A percentile compares a stretch with the other conserved stretches of the same genome.
Evolutionary conservation across 1,139 yeast genomes (phyloP).

Genomic region (Pichia sp.): DNA sequence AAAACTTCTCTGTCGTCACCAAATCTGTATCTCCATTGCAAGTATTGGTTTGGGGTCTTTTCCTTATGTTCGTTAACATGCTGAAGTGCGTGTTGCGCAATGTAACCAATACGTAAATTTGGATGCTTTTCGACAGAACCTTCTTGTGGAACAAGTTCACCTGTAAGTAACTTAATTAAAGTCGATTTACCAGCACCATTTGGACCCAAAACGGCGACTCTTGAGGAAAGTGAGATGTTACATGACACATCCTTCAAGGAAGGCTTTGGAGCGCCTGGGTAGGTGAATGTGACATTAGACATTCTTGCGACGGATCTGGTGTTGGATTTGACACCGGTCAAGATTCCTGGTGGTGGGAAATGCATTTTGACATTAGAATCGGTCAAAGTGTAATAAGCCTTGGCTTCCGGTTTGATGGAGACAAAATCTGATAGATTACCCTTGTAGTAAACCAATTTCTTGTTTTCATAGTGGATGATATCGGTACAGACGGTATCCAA

Average conservation of each 20-base stretch:
- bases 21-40: constrained; percentile 99
- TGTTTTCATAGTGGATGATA: constrained; percentile 92
- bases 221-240: constrained; percentile 81
- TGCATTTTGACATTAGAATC: constrained; percentile 94
- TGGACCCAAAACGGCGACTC: constrained; percentile 97
- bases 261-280: constrained; percentile 86
- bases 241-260: constrained; percentile 75
- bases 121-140: constrained; percentile 98
- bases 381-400: constrained; percentile 90
- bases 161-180: constrained; percentile 91
- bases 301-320: constrained; percentile 94
- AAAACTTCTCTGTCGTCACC: constrained; percentile 98
- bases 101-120: constrained; percentile 94
- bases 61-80: constrained; percentile 97
- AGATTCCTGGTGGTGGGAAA: constrained; percentile 96
- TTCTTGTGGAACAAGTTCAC: constrained; percentile 74
- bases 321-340: constrained; percentile 91
- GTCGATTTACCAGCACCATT: constrained; percentile 99
- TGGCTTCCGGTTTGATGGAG: constrained; percentile 89
- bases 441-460: constrained; percentile 89
- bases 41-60: constrained; percentile 98
- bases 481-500: constrained; percentile 96
- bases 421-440: constrained; percentile 94
- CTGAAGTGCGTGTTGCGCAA: constrained; percentile 97
- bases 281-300: constrained; percentile 76